A percentile compares a stretch with the other conserved stretches of the same genome.
phyloP scores from a whole-genome alignment of 1,139 yeast species.

The Entelexis sorbosivorans region DNA sequence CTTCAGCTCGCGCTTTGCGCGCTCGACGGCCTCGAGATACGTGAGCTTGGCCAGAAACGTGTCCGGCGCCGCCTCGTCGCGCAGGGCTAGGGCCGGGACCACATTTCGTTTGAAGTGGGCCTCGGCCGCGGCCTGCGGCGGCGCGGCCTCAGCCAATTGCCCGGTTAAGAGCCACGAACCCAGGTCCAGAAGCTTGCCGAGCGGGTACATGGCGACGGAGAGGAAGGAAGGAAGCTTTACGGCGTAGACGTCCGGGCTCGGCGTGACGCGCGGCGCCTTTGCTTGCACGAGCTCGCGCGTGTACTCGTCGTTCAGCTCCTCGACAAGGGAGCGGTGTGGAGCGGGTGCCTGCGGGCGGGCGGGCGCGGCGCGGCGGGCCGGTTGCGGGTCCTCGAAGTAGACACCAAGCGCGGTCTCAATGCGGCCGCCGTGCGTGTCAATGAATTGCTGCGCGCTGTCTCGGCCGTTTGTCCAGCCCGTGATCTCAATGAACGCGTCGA shows the following conservation, averaged over 20 bases:
- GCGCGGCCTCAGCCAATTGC: not conserved
- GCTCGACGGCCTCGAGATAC: constrained; percentile 16
- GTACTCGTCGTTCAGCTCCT: constrained; percentile 25
- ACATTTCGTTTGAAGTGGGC: constrained; percentile 14
- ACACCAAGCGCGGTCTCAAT: constrained; percentile 14
- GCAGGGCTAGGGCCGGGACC: not conserved
- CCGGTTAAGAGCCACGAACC: constrained; percentile 30
- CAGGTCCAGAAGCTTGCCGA: constrained; percentile 29
- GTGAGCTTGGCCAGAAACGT: not conserved
- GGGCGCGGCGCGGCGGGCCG: constrained; percentile 18
- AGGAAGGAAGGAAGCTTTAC: constrained; percentile 26
- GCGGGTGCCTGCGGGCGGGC: not conserved
- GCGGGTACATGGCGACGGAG: constrained; percentile 29
- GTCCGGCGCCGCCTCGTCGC: not conserved
- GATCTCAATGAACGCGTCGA: constrained; percentile 19
- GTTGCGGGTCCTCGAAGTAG: constrained; percentile 10
- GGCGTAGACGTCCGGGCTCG: constrained; percentile 23
- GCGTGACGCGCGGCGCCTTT: constrained; percentile 21
- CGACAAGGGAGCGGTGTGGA: constrained; percentile 24
- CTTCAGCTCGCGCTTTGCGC: constrained; percentile 55
- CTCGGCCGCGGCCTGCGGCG: constrained; percentile 25
- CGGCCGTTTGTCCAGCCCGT: constrained; percentile 15
- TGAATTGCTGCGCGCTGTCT: constrained; percentile 13
- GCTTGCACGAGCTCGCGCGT: constrained; percentile 20
- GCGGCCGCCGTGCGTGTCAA: constrained; percentile 17